Percentiles rank a stretch among this genome's conserved stretches.
Conservation (phyloP, 257 asterid species). For the Plantago major region DNA sequence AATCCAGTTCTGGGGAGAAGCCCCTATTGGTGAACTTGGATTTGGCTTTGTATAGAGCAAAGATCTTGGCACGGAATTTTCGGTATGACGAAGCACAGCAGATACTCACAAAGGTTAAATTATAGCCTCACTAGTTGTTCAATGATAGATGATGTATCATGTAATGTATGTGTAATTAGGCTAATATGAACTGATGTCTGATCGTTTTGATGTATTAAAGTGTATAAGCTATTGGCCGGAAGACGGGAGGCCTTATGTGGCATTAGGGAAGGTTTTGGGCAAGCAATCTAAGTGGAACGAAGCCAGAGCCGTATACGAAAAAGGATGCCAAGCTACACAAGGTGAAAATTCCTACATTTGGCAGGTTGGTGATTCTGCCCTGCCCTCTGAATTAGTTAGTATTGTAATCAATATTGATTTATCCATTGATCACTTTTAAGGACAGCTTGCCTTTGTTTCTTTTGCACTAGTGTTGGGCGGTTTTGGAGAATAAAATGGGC, state of each 20-base stretch:
- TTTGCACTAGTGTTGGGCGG: constrained; percentile 86
- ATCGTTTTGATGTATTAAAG: constrained; percentile 39
- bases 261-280: constrained; percentile 66
- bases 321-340: constrained; percentile 95
- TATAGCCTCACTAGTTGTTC: neutral
- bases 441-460: constrained; percentile 18
- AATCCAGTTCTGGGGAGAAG: constrained; percentile 44
- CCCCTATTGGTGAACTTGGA: constrained; percentile 84
- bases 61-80: constrained; percentile 52
- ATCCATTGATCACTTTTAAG: neutral
- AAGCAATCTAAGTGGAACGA: constrained; percentile 67
- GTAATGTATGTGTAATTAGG: too few relatives aligned
- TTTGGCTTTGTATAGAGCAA: constrained; percentile 76
- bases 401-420: neutral
- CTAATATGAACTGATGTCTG: constrained; percentile 1
- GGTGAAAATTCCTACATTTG: constrained; percentile 97
- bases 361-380: constrained; percentile 56
- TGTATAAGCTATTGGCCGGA: constrained; percentile 92
- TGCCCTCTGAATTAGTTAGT: neutral
- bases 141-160: too few relatives aligned
- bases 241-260: constrained; percentile 96
- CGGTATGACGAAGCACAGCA: constrained; percentile 72
- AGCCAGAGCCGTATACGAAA: constrained; percentile 85
- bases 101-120: constrained; percentile 59
- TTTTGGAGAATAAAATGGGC: constrained; percentile 83